Base-by-base conservation (phyloP, 306 rosid species). In the Vigna nakashimae region DNA sequence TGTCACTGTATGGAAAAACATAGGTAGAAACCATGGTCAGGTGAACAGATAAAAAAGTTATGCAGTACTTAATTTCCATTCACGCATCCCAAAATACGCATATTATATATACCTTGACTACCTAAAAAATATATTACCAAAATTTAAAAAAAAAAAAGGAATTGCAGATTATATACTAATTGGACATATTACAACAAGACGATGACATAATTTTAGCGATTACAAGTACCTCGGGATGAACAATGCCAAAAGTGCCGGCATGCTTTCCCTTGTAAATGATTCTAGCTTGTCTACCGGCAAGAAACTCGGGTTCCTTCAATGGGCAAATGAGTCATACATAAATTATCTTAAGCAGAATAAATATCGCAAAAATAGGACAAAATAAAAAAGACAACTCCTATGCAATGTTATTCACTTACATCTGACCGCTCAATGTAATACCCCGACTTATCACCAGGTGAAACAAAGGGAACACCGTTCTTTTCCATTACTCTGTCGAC, bases 401-500 rank as follows among this genome's bases (percentile, higher is more conserved):
- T 36, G 68, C 68, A 71, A 52, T 34, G 52, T 17, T 69, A 13
- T 60, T 34, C 63, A 75, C 97, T 92, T 82, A 95, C 98, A 66
- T 92, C 73, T 69, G 98, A 88, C 55, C 45, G 86, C 79, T 88
- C 75, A 71, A 91, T 87, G 64, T 76, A 86, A 77, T 95, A 95
- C 12, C 92, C 94, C 2, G 83, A 70, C 70, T 48, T 69, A 78
- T 88, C 92, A 76, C 92, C 87, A 58, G 75, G 58, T 57, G 90
- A 83, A 86, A 86, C 95, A 89, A 86, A 93, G 32, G 87, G 65
- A 82, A 86, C 76, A 70, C 98, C 97, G 38, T 79, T 79, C 79
- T 82, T 90, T 91, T 91, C 91, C 98, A 95, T 90, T 74, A 95
- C 65, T 80, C 89, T 88, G 82, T 92, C 98, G 43, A 95, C 98